phyloP scores from a whole-genome alignment of 1,284 basidiomycete species.

The Malassezia yamatoensis region DNA sequence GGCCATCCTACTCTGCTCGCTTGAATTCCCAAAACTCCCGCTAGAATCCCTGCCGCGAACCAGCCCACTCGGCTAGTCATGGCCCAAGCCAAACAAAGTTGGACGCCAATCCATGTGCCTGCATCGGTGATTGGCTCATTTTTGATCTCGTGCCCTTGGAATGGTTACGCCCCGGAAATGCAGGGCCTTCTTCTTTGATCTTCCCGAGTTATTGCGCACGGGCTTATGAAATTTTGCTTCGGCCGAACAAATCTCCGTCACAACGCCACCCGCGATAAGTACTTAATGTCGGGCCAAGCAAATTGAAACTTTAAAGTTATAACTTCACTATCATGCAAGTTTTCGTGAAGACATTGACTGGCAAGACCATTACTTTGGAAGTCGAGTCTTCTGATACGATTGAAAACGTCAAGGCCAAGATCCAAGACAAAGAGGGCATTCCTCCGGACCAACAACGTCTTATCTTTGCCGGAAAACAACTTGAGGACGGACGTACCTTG shows the following conservation, averaged over 20 bases:
- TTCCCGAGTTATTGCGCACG: background rate
- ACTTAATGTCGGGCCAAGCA: background rate
- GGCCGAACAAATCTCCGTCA: slow-evolving; percentile 4
- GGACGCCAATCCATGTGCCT: background rate
- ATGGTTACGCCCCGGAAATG: background rate
- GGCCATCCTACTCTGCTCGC: background rate
- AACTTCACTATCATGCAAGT: slow-evolving; percentile 33
- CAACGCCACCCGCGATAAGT: background rate
- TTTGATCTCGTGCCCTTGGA: background rate
- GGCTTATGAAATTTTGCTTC: background rate
- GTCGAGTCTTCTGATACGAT: slow-evolving; percentile 85
- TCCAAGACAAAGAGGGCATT: slow-evolving; percentile 60
- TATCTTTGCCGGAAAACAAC: slow-evolving; percentile 97
- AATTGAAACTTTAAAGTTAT: background rate
- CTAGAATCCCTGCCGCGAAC: background rate
- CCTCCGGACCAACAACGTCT: slow-evolving; percentile 92
- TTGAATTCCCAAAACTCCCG: background rate
- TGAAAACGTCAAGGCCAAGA: slow-evolving; percentile 61
- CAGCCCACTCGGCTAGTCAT: background rate
- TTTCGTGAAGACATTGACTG: slow-evolving; percentile 64
- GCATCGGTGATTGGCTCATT: background rate
- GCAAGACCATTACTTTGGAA: slow-evolving; percentile 91
- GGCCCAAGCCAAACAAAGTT: background rate
- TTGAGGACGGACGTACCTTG: slow-evolving; percentile 54
- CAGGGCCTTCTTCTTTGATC: background rate